Base-by-base conservation (phyloP, 225 moss, liverwort and hornwort species). In the Physcomitrellopsis africana region DNA sequence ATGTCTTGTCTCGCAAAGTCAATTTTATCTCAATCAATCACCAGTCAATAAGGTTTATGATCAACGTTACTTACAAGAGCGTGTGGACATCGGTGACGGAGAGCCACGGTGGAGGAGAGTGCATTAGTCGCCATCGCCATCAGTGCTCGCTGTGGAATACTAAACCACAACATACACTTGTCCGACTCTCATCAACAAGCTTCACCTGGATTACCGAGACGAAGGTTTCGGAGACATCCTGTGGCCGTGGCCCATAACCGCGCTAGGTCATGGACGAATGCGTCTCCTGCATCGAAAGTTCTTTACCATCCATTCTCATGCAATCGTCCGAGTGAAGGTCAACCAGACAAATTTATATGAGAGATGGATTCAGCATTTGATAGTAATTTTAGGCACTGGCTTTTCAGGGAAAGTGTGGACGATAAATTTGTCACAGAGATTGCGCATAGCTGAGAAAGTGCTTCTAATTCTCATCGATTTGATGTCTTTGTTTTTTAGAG, bases 361-460 rank as follows among this genome's bases (percentile, higher is more conserved):
- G 1, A 11, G 17, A 53, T 13, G 24, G 2, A 14, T 43, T 10
- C 43, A 14, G 20, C 26, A 24, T 27, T 24, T 46, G 41, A 56
- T 0, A 37, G 12, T 11, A 29, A 18, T n/a, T 63, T n/a, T n/a
- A 69, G 24, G 73, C 10, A 2, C 48, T 7, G 55, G 29, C 23
- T 43, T 73, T 52, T 45, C 80, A 89, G 87, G 89, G 54, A 77
- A 82, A 47, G 76, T 89, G 57, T 81, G 59, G 15, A 45, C 74
- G 26, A 51, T 70, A 62, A 70, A 84, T 59, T 82, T 82, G 66
- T 84, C 86, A 58, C 87, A 86, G 89, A 82, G 89, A 67, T 68
- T 85, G 75, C 81, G 89, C 80, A 85, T 87, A 60, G 80, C 85
- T 43, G 79, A 82, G 2, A 84, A 90, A 3, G 73, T 74, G 4